Base-by-base conservation (phyloP, 148 eudicot genomes). In the Salicornia ramosissima region DNA sequence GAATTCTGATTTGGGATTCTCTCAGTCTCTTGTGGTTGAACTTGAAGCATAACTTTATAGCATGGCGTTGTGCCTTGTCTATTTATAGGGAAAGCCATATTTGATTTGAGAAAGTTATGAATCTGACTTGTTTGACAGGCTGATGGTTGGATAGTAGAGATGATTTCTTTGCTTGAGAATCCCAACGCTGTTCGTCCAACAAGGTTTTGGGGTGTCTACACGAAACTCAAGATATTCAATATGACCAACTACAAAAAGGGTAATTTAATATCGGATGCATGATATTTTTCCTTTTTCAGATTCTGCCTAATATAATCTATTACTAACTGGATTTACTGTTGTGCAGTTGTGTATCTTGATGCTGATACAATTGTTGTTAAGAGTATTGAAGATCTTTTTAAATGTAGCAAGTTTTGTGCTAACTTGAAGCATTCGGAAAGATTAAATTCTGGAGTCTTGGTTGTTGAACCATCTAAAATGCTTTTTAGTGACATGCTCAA, bases 131-230 rank as follows among this genome's bases (percentile, higher is more conserved):
- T 45, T 69, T 42, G 79, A 77, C 83, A 93, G 98, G 96, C 96
- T 76, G 98, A 93, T 82, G 98, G 96, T 31, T 93, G 98, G 98
- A 88, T 85, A 69, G 95, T 93, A 79, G 86, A 85, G 64, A 80
- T 65, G 79, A 93, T 93, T 47, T 83, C 89, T 76, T 81, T 93
- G 72, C 80, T 93, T 75, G 79, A 84, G 75, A 93, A 93, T 68
- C 98, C 98, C 9, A 93, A 93, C 78, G 88, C 79, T 70, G 80
- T 90, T 51, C 86, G 98, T 19, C 98, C 98, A 13, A 72, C 78
- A 71, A 90, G 98, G 71, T 93, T 93, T 79, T 93, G 98, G 98
- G 98, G 98, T 68, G 98, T 93, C 66, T 93, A 90, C 80, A 93
- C 98, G 31, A 93, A 93, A 80, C 85, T 93, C 29, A 93, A 93